Conservation (phyloP, 257 asterid species). For the Solanum paucissectum region DNA sequence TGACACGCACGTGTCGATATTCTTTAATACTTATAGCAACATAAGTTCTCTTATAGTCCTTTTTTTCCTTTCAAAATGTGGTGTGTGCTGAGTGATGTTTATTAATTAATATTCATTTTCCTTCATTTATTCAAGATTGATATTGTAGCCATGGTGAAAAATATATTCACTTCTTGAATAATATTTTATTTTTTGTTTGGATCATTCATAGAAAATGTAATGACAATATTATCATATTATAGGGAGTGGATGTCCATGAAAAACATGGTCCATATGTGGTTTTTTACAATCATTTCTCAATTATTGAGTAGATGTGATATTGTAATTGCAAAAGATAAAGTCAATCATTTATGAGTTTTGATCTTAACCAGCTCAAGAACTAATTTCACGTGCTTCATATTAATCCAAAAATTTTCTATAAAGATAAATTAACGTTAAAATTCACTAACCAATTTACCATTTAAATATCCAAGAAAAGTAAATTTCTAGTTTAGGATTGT, state of each 20-base stretch:
- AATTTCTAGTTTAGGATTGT: background rate
- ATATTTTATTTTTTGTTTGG: background rate
- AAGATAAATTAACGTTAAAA: background rate
- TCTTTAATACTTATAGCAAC: background rate
- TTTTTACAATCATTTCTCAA: background rate
- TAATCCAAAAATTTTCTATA: background rate
- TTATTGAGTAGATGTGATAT: background rate
- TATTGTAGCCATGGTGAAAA: background rate
- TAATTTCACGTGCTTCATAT: background rate
- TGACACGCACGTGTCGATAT: rapidly evolving
- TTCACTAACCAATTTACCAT: background rate
- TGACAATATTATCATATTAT: background rate
- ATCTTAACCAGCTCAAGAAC: background rate
- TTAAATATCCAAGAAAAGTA: background rate
- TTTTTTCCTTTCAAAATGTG: background rate
- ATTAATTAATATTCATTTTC: no score
- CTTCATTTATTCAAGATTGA: no score
- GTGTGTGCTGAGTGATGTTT: background rate
- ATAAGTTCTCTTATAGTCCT: background rate
- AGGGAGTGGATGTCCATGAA: background rate
- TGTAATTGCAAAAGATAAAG: background rate
- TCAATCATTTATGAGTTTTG: background rate
- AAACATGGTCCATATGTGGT: background rate
- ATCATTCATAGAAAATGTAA: background rate
- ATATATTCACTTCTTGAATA: background rate